Percentiles rank a stretch among this genome's conserved stretches.
Evolutionary conservation across 345 rosid genomes (phyloP).

Genomic region (Salix caprea): DNA sequence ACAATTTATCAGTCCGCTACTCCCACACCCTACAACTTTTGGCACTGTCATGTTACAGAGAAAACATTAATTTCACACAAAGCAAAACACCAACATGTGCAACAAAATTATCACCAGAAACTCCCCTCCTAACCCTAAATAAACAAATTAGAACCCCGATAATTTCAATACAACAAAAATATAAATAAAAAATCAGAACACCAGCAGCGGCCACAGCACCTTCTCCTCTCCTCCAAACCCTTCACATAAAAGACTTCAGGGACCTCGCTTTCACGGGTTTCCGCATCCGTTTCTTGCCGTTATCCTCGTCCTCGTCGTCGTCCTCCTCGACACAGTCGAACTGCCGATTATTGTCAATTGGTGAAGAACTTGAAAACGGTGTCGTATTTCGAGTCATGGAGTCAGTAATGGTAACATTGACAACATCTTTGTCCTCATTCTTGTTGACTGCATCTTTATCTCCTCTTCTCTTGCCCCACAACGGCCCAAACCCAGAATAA

Average conservation of each 20-base stretch:
- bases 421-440: conserved; percentile 1
- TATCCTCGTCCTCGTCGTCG: conserved; percentile 27
- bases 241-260: conserved; percentile 84
- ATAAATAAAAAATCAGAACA: not conserved
- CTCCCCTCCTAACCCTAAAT: not conserved
- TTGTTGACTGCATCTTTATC: conserved; percentile 18
- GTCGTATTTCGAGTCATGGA: conserved; percentile 15
- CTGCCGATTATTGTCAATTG: conserved; percentile 23
- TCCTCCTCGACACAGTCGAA: conserved; percentile 38
- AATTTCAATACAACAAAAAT: not conserved
- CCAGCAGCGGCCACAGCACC: not conserved
- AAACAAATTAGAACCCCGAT: conserved; percentile 8
- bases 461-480: conserved; percentile 69
- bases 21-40: conserved; percentile 23
- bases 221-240: not conserved
- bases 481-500: conserved; percentile 92
- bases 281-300: conserved; percentile 56
- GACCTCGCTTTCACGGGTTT: conserved; percentile 88
- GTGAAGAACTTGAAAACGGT: conserved; percentile 19
- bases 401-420: not conserved
- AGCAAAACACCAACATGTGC: conserved; percentile 6
- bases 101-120: conserved; percentile 13
- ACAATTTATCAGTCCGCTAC: conserved; percentile 17
- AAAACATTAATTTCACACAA: conserved; percentile 23
- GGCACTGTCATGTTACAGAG: conserved; percentile 28